Evolutionary conservation across 1,284 basidiomycete species (phyloP).

Genomic region (Cutaneotrichosporon arboriforme): DNA sequence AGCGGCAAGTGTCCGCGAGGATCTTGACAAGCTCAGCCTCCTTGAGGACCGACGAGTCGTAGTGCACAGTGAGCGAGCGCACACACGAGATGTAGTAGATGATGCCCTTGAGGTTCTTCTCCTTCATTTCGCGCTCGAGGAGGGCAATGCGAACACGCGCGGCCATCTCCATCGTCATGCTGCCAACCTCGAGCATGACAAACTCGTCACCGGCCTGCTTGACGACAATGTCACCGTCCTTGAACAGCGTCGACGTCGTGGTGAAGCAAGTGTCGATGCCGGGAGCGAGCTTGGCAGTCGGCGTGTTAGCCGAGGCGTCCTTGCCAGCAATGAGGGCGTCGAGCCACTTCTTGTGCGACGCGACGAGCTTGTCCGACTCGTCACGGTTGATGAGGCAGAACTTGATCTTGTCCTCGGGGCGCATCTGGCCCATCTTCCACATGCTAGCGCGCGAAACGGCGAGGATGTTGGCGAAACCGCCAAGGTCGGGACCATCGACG

Average conservation of each 20-base stretch:
- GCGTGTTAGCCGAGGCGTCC: too few relatives aligned
- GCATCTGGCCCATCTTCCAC: slow-evolving; percentile 42
- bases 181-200: slow-evolving; percentile 59
- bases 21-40: slow-evolving; percentile 49
- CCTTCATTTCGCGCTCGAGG: slow-evolving; percentile 52
- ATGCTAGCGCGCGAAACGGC: slow-evolving; percentile 11
- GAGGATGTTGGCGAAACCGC: slow-evolving; percentile 22
- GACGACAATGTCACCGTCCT: too few relatives aligned
- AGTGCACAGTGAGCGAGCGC: slow-evolving; percentile 58
- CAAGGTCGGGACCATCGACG: slow-evolving; percentile 32
- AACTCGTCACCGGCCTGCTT: slow-evolving; percentile 56
- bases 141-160: slow-evolving; percentile 57
- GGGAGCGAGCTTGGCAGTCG: too few relatives aligned
- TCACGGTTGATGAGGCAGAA: slow-evolving; percentile 51
- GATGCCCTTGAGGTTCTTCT: slow-evolving; percentile 46
- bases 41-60: slow-evolving; percentile 50
- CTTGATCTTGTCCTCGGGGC: slow-evolving; percentile 31
- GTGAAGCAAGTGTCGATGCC: too few relatives aligned
- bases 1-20: slow-evolving; percentile 31
- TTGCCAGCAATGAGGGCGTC: not conserved
- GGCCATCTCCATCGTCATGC: slow-evolving; percentile 53
- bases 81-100: slow-evolving; percentile 56
- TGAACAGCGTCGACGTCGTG: too few relatives aligned
- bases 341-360: slow-evolving; percentile 14
- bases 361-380: slow-evolving; percentile 8